phyloP scores from a whole-genome alignment of 371 early-diverging fungal species.

The Mucor circinelloides region DNA sequence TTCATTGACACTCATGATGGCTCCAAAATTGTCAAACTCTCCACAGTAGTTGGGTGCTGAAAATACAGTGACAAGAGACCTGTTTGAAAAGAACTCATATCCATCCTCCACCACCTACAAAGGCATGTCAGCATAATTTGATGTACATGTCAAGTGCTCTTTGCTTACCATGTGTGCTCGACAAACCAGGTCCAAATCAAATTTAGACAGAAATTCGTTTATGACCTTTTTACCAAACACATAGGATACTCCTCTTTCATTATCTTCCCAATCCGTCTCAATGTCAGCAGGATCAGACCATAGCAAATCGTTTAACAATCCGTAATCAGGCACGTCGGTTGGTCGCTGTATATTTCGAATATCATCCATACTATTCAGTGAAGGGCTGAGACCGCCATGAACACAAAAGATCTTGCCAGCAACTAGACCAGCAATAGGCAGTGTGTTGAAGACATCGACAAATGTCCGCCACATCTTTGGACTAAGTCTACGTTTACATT shows the following conservation, averaged over 20 bases:
- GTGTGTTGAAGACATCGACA: constrained; percentile 97
- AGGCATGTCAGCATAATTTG: constrained; percentile 38
- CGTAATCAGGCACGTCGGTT: constrained; percentile 97
- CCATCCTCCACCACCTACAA: constrained; percentile 96
- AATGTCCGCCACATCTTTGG: constrained; percentile 97
- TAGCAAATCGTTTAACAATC: constrained; percentile 81
- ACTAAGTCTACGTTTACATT: constrained; percentile 96
- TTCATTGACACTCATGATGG: constrained; percentile 96
- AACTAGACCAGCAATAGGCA: constrained; percentile 96
- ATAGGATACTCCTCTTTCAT: constrained; percentile 97
- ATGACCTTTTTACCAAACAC: constrained; percentile 94
- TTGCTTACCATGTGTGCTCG: constrained; percentile 87
- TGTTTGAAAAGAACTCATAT: constrained; percentile 98
- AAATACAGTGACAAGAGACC: constrained; percentile 97
- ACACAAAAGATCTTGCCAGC: constrained; percentile 98
- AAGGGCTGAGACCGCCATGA: constrained; percentile 97
- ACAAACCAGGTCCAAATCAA: constrained; percentile 90
- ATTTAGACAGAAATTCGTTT: constrained; percentile 75
- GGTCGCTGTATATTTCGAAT: constrained; percentile 90
- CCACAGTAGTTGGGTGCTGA: constrained; percentile 99
- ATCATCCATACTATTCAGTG: constrained; percentile 88
- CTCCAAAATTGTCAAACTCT: constrained; percentile 97
- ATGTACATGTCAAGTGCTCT: background rate
- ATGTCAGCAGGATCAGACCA: constrained; percentile 90
- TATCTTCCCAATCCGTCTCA: constrained; percentile 92